Conservation (phyloP, 2,329 filamentous ascomycete genomes). For the Xylaria sp. region DNA sequence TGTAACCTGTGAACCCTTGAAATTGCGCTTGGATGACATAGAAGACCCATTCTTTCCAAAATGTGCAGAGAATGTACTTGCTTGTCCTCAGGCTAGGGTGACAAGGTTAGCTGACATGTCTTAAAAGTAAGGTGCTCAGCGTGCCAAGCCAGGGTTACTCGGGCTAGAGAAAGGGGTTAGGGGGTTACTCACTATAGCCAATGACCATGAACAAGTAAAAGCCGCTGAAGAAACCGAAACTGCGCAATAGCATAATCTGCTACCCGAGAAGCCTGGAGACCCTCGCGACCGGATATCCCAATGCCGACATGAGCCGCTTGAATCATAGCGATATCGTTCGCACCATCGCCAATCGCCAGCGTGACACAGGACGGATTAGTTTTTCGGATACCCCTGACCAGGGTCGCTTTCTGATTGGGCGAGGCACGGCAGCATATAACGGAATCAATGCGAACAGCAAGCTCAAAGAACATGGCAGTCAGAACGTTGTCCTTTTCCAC, state of each 20-base stretch:
- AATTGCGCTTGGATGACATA: slow-evolving; percentile 87
- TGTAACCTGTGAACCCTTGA: slow-evolving; percentile 86
- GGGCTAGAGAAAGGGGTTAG: neutral
- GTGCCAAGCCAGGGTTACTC: neutral
- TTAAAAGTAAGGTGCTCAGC: neutral
- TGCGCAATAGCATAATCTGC: slow-evolving; percentile 93
- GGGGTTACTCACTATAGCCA: slow-evolving; percentile 75
- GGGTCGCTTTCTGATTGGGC: slow-evolving; percentile 86
- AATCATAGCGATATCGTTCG: slow-evolving; percentile 97
- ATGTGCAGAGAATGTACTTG: slow-evolving; percentile 89
- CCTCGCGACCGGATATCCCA: slow-evolving; percentile 91
- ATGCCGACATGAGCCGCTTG: slow-evolving; percentile 86
- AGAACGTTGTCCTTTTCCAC: slow-evolving; percentile 70
- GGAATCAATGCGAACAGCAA: slow-evolving; percentile 83
- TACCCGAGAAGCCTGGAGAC: slow-evolving; percentile 87
- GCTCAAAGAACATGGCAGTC: slow-evolving; percentile 75
- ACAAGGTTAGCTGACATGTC: slow-evolving; percentile 11
- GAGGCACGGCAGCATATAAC: slow-evolving; percentile 94
- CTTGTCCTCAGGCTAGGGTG: slow-evolving; percentile 71
- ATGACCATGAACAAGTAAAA: slow-evolving; percentile 86
- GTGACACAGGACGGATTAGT: slow-evolving; percentile 81
- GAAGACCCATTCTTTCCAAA: slow-evolving; percentile 90
- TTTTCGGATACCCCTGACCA: slow-evolving; percentile 82
- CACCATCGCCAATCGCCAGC: slow-evolving; percentile 92
- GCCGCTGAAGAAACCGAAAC: slow-evolving; percentile 85